Percentiles rank a stretch among this genome's conserved stretches.
phyloP scores from a whole-genome alignment of 2,329 filamentous ascomycete species.

The Fusarium compactum region DNA sequence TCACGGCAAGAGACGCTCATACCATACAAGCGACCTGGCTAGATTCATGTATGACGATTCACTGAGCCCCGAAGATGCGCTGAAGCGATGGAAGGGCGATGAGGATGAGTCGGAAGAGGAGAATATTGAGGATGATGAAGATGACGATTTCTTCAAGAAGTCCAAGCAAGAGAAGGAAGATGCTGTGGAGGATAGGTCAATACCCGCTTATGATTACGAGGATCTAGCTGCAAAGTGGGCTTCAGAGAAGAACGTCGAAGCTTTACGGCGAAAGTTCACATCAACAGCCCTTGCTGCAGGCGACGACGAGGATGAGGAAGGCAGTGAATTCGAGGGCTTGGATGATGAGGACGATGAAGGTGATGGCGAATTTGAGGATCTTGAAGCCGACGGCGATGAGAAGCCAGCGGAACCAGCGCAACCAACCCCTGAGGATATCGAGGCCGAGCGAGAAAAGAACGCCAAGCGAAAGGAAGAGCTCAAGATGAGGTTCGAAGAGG shows the following conservation, averaged over 20 bases:
- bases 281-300: conserved; percentile 67
- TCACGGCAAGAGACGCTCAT: conserved; percentile 77
- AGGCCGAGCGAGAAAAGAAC: conserved; percentile 90
- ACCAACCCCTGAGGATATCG: conserved; percentile 68
- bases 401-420: conserved; percentile 49
- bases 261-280: conserved; percentile 80
- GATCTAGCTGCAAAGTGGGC: conserved; percentile 88
- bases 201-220: conserved; percentile 84
- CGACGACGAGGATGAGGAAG: conserved; percentile 51
- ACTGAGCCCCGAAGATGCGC: conserved; percentile 78
- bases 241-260: conserved; percentile 79
- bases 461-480: conserved; percentile 94
- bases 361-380: conserved; percentile 70
- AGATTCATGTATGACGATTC: conserved; percentile 89
- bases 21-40: conserved; percentile 84
- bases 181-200: conserved; percentile 80
- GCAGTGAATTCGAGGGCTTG: conserved; percentile 66
- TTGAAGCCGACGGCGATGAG: conserved; percentile 76
- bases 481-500: conserved; percentile 93
- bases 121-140: conserved; percentile 67
- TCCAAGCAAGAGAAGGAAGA: conserved; percentile 75
- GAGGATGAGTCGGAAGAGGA: conserved; percentile 67
- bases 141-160: conserved; percentile 75
- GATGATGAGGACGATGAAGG: conserved; percentile 65
- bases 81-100: conserved; percentile 84